Evolutionary conservation across 805 yeast genomes (phyloP).

Genomic region (Schwanniomyces occidentalis): DNA sequence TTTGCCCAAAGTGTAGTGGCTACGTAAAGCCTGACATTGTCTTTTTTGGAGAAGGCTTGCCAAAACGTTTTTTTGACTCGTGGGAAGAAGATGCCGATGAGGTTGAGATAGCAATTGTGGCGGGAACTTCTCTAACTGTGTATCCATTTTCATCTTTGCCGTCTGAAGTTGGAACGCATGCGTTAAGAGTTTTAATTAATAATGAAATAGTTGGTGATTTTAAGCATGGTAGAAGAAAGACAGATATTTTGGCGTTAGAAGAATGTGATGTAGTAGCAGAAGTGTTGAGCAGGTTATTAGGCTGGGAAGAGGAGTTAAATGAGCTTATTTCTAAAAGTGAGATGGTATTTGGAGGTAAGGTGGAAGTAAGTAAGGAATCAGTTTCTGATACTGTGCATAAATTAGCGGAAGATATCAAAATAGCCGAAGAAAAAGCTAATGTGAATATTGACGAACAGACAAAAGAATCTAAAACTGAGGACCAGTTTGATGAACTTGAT

Average conservation of each 20-base stretch:
- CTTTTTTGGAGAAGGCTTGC: conserved; percentile 89
- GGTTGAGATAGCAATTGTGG: conserved; percentile 76
- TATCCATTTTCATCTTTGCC: conserved; percentile 90
- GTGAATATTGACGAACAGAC: conserved; percentile 2
- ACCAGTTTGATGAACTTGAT: too few relatives aligned
- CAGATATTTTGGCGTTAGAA: conserved; percentile 62
- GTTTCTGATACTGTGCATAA: conserved; percentile 10
- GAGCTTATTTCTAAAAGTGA: conserved; percentile 27
- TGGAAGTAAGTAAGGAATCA: conserved; percentile 8
- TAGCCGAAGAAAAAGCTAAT: conserved; percentile 6
- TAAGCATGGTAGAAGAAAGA: conserved; percentile 42
- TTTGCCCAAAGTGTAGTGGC: conserved; percentile 68
- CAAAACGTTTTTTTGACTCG: conserved; percentile 61
- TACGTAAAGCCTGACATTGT: conserved; percentile 91
- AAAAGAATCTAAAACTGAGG: too few relatives aligned
- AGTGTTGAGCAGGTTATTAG: conserved; percentile 51
- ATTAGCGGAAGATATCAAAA: conserved; percentile 5
- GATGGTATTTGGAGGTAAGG: conserved; percentile 9
- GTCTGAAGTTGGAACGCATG: conserved; percentile 46
- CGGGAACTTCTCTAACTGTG: conserved; percentile 90
- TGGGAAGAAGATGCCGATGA: conserved; percentile 61
- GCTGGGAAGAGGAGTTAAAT: conserved; percentile 63
- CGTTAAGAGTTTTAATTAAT: conserved; percentile 68
- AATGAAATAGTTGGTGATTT: conserved; percentile 79
- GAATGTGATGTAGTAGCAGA: conserved; percentile 69